Evolutionary conservation across 306 rosid genomes (phyloP), one percentile per base, ranked within the genome.

Genomic region (Malus fusca): DNA sequence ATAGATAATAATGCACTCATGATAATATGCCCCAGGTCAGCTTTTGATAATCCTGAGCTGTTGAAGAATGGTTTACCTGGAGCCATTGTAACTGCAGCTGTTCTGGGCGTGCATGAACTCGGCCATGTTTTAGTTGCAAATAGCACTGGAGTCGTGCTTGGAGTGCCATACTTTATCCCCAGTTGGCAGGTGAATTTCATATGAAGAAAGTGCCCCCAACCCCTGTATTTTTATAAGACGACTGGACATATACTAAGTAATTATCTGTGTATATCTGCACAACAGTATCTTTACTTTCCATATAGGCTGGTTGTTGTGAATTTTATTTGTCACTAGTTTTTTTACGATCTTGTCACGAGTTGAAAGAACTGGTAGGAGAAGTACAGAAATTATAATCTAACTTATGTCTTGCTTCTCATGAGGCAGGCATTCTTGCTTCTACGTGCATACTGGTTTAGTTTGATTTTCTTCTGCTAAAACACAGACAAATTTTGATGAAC

Each of bases 1-100:
- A 55, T 58, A 51, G 1, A 5, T 51, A 51, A 5, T 51, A 51
- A 18, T 51, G 55, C 82, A 79, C 79, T 83, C 65, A 77, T 48
- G 66, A 74, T 79, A 44, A 56, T 77, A 79, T 87, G 75, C 75
- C 82, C 74, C 97, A 90, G 98, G 83, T 88, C 98, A 44, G 84
- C 98, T 75, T 87, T 88, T 87, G 96, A 90, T 82, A 90, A 96
- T 85, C 90, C 87, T 82, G 91, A 88, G 79, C 83, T 90, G 86
- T 88, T 92, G 79, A 88, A 89, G 87, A 95, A 90, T 78, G 98
- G 98, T 76, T 80, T 91, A 78, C 86, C 98, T 42, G 98, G 98
- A 71, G 97, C 98, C 73, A 77, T 88, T 28, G 89, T 90, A 72
- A 95, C 95, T 78, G 90, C 88, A 76, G 93, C 91, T 77, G 56